phyloP scores from a whole-genome alignment of 441 rosid species.

The Mallotus japonicus region DNA sequence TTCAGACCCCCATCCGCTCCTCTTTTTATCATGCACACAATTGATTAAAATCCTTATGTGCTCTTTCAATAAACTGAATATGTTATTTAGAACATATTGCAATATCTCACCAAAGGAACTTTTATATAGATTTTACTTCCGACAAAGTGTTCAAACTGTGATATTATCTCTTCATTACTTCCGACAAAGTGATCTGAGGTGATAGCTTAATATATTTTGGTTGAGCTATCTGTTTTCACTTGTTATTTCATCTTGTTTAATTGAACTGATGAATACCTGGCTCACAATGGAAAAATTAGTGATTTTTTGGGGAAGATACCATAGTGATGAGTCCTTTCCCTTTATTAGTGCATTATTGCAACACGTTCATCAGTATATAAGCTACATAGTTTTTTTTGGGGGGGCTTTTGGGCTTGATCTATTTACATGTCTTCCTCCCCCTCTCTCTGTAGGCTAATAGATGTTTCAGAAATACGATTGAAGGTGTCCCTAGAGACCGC shows the following conservation, averaged over 20 bases:
- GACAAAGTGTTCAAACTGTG: no score
- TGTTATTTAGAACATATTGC: not conserved
- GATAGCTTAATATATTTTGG: not conserved
- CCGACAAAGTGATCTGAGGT: not conserved
- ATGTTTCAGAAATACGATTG: constrained; percentile 92
- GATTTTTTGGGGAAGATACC: not conserved
- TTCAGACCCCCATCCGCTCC: not conserved
- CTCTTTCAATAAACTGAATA: not conserved
- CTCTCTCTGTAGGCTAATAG: constrained; percentile 62
- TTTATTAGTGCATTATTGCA: not conserved
- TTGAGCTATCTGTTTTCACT: constrained; percentile 2
- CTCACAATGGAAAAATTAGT: not conserved
- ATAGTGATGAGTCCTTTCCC: not conserved
- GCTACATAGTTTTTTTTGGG: no score
- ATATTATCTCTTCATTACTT: not conserved
- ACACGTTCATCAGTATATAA: no score
- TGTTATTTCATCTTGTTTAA: not conserved
- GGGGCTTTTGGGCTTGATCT: no score
- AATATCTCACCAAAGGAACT: not conserved
- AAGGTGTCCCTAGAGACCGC: constrained; percentile 92
- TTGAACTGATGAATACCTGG: constrained; percentile 7
- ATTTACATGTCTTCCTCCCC: constrained; percentile 9
- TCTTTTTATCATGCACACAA: not conserved
- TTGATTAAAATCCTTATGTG: not conserved
- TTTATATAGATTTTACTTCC: not conserved